Base-by-base conservation (phyloP, 495 filamentous ascomycete species). In the Daldinia concentrica region DNA sequence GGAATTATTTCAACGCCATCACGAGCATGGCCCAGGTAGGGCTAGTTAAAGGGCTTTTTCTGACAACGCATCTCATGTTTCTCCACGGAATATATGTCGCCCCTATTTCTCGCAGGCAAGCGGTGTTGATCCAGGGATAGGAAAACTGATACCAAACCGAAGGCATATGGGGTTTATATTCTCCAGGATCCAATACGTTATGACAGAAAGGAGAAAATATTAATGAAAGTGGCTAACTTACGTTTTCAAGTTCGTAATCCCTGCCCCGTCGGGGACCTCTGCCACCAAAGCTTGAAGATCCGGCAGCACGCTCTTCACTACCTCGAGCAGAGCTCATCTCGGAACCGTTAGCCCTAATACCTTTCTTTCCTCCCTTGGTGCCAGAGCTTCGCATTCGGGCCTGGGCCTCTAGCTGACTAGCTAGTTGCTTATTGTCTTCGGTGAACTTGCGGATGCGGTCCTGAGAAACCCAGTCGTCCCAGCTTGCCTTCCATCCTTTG, bases 401-500 rank as follows among this genome's bases (percentile, higher is more conserved):
- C 74, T 91, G 88, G 22, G 83, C 81, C 61, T 87, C 84, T 0
- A 93, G 84, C 73, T 89, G 86, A 45, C 80, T 76, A n/a, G 93
- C 93, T 7, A 97, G 86, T 69, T 93, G 92, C 75, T 91, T 90
- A 79, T 98, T 98, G 82, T 98, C 95, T 39, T 97, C 93, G 37
- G 89, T 97, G 79, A 93, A 90, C 83, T 98, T 98, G 64, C 95
- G 90, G 14, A 99, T 89, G 60, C 95, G 93, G 79, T 98, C 95
- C 79, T 95, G 90, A 8, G 92, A 89, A 41, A 98, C 95, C 94
- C 95, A 98, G 84, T 99, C 95, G 83, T 99, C 95, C 95, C 95
- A 99, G 90, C 93, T 97, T 77, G 92, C 92, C 82, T 99, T 99
- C 95, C 95, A 98, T 67, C 95, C 95, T 79, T 98, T 98, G 82